Conservation (phyloP, 176 grass and related monocot genomes). For the Musa troglodytarum region DNA sequence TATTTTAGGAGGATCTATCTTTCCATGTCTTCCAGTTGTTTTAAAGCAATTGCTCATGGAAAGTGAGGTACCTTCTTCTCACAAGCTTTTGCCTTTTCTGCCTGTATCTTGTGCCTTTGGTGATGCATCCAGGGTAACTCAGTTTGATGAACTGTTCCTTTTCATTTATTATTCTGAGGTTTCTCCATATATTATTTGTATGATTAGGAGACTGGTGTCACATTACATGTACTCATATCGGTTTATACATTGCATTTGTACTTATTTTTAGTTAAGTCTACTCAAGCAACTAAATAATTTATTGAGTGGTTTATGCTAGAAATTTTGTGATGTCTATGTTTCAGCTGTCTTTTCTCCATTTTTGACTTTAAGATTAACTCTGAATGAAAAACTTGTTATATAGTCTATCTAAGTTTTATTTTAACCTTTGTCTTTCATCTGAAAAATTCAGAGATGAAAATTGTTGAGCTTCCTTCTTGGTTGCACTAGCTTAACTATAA, state of each 20-base stretch:
- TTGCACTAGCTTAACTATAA: no score
- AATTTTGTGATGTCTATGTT: no score
- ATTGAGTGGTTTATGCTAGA: no score
- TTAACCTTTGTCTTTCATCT: no score
- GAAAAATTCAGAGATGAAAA: no score
- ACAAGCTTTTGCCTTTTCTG: background rate
- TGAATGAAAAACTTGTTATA: no score
- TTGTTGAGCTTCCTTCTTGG: no score
- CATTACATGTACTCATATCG: background rate
- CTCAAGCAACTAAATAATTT: no score
- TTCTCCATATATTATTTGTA: background rate
- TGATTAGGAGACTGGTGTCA: background rate
- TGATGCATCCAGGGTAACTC: background rate
- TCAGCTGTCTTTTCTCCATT: no score
- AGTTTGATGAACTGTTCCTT: background rate
- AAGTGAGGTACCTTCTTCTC: slow-evolving; percentile 56
- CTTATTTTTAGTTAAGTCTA: no score
- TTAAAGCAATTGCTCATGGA: slow-evolving; percentile 75
- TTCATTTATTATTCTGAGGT: background rate
- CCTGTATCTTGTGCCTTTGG: background rate
- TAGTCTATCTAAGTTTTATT: no score
- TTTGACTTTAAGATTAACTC: no score
- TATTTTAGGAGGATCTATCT: slow-evolving; percentile 72
- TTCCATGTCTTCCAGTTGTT: slow-evolving; percentile 56
- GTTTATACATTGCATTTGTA: background rate